A percentile compares a stretch with the other conserved stretches of the same genome.
phyloP scores from a whole-genome alignment of 345 rosid genomes.

The Gossypium longicalyx region DNA sequence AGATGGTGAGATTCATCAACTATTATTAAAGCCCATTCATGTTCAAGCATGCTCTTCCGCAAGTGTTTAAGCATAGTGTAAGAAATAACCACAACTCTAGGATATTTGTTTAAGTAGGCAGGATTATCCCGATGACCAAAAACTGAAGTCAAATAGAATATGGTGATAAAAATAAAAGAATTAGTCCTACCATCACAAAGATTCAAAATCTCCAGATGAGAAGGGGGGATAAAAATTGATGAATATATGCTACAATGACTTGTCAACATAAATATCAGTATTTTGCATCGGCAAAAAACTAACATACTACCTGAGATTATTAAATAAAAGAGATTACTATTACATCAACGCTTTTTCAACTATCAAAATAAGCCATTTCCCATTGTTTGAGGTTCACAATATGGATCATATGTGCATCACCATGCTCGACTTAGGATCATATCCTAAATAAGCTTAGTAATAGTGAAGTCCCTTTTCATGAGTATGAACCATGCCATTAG shows the following conservation, averaged over 20 bases:
- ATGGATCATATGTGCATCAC: not conserved
- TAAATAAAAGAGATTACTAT: not conserved
- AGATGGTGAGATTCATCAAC: constrained; percentile 95
- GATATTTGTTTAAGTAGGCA: constrained; percentile 55
- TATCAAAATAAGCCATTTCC: not conserved
- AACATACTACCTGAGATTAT: not conserved
- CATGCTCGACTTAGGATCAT: not conserved
- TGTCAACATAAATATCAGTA: not conserved
- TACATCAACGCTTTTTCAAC: not conserved
- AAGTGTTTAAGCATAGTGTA: constrained; percentile 83
- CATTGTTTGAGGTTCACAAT: too few species aligned
- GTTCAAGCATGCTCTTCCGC: constrained; percentile 61
- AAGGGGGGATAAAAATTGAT: not conserved
- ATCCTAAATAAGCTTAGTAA: constrained; percentile 4
- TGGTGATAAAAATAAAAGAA: not conserved
- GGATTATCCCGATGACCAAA: constrained; percentile 85
- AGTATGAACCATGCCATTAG: not conserved
- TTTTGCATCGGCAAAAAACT: not conserved
- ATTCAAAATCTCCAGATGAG: not conserved
- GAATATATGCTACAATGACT: not conserved
- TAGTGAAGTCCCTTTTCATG: not conserved
- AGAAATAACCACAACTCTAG: constrained; percentile 86
- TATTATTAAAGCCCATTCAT: constrained; percentile 80
- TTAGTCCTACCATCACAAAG: not conserved
- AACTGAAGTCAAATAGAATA: constrained; percentile 42